Evolutionary conservation across 2,329 filamentous ascomycete genomes (phyloP).

Genomic region (Cyclaneusma minus): DNA sequence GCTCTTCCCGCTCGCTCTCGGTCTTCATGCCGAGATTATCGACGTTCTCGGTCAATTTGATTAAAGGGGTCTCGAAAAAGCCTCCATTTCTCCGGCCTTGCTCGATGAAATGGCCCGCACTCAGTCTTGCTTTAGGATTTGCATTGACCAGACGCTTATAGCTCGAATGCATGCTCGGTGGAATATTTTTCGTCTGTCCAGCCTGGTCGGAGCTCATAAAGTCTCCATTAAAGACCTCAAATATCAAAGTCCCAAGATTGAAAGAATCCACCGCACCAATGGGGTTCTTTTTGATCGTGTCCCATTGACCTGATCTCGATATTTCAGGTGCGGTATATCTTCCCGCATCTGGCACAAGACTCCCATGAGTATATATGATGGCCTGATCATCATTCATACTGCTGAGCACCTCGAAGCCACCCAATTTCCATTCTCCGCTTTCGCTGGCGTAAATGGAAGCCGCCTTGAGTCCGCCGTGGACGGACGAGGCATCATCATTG

Average conservation of each 20-base stretch:
- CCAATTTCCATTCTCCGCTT: slow-evolving; percentile 95
- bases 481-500: slow-evolving; percentile 80
- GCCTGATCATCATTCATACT: slow-evolving; percentile 94
- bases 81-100: slow-evolving; percentile 69
- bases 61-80: slow-evolving; percentile 87
- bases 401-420: slow-evolving; percentile 84
- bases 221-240: slow-evolving; percentile 81
- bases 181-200: slow-evolving; percentile 72
- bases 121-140: slow-evolving; percentile 79
- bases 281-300: slow-evolving; percentile 69
- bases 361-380: slow-evolving; percentile 81
- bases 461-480: slow-evolving; percentile 75
- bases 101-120: slow-evolving; percentile 73
- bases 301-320: slow-evolving; percentile 78
- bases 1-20: slow-evolving; percentile 68
- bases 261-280: slow-evolving; percentile 76
- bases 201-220: slow-evolving; percentile 66
- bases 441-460: slow-evolving; percentile 87
- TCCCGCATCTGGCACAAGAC: slow-evolving; percentile 68
- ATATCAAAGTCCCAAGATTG: slow-evolving; percentile 68
- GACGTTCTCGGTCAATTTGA: slow-evolving; percentile 82
- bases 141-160: slow-evolving; percentile 82
- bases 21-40: slow-evolving; percentile 84
- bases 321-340: slow-evolving; percentile 82
- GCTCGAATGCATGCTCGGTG: slow-evolving; percentile 73